Percentiles rank a stretch among this genome's conserved stretches.
Conservation (phyloP, 2,329 filamentous ascomycete genomes). For the Verruconis gallopava region DNA sequence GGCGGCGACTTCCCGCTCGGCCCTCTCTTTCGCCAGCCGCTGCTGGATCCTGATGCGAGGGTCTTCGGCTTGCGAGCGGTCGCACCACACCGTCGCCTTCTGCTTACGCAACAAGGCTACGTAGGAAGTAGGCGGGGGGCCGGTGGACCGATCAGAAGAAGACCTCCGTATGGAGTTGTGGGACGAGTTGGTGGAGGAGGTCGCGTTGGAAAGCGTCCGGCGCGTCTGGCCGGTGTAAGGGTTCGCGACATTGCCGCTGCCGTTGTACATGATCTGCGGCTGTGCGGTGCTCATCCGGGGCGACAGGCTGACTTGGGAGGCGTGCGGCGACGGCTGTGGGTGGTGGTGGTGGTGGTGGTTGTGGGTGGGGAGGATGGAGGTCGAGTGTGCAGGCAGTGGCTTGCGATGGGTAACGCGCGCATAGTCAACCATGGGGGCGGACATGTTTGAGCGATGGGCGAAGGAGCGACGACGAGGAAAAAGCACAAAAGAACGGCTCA, state of each 20-base stretch:
- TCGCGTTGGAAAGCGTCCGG: constrained; percentile 56
- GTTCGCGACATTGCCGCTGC: neutral
- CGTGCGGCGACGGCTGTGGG: neutral
- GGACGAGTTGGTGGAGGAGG: constrained; percentile 35
- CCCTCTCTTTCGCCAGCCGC: constrained; percentile 74
- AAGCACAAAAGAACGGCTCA: neutral
- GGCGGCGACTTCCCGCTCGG: constrained; percentile 68
- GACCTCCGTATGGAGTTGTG: constrained; percentile 45
- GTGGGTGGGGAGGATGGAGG: neutral
- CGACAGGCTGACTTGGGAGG: neutral
- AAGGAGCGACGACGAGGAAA: neutral
- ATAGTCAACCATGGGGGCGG: constrained; percentile 3
- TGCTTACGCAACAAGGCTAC: constrained; percentile 93
- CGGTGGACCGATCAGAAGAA: constrained; percentile 63
- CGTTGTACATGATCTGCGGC: constrained; percentile 2
- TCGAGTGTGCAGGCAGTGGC: constrained; percentile 1
- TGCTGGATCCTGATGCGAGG: constrained; percentile 72
- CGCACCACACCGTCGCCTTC: constrained; percentile 97
- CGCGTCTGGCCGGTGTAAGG: constrained; percentile 17
- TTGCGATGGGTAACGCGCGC: constrained; percentile 5
- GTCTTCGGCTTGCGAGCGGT: constrained; percentile 85
- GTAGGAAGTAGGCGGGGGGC: constrained; percentile 55
- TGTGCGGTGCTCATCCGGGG: neutral
- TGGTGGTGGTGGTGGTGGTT: neutral
- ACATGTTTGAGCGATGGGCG: constrained; percentile 4